A percentile compares a stretch with the other conserved stretches of the same genome.
These are phyloP conservation scores for Babesia sp. DNA, from an alignment of 169 alveolate genomes.

Conservation along the genomic window DNA sequence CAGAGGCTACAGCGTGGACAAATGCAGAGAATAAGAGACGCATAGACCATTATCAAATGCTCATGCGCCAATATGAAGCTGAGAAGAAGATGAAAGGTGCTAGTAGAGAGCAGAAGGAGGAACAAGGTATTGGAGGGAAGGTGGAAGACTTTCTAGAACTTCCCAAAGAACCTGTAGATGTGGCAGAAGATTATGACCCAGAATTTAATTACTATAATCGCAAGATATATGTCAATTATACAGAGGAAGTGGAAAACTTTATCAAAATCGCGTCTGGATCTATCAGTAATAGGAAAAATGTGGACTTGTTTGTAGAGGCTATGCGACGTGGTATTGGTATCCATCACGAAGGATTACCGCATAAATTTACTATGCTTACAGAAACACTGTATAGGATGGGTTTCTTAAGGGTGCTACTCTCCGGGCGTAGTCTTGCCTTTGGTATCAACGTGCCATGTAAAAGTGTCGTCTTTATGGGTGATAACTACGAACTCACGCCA, in stretches of 20 bases:
- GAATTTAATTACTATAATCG: slow-evolving; percentile 82
- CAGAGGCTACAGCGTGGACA: slow-evolving; percentile 78
- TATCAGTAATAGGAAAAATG: slow-evolving; percentile 70
- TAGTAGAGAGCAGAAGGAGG: slow-evolving; percentile 83
- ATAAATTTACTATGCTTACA: slow-evolving; percentile 75
- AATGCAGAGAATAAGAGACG: slow-evolving; percentile 79
- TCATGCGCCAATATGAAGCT: slow-evolving; percentile 79
- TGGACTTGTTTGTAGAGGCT: slow-evolving; percentile 76
- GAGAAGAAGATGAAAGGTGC: slow-evolving; percentile 76
- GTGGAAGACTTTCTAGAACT: slow-evolving; percentile 73
- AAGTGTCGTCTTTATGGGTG: slow-evolving; percentile 84
- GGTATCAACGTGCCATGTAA: slow-evolving; percentile 92
- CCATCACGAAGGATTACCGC: slow-evolving; percentile 87
- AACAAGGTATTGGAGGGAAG: slow-evolving; percentile 80
- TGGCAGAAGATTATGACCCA: slow-evolving; percentile 86
- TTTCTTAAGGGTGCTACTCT: slow-evolving; percentile 80
- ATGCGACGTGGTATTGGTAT: slow-evolving; percentile 89
- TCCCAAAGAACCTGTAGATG: slow-evolving; percentile 83
- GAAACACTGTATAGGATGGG: slow-evolving; percentile 86
- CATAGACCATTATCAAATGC: slow-evolving; percentile 76
- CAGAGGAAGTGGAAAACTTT: slow-evolving; percentile 75
- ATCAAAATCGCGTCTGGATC: slow-evolving; percentile 72
- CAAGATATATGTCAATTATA: slow-evolving; percentile 69
- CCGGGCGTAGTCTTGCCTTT: slow-evolving; percentile 86
- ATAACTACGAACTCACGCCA: slow-evolving; percentile 82